phyloP scores from a whole-genome alignment of 257 asterid genomes.

The Henckelia pumila region DNA sequence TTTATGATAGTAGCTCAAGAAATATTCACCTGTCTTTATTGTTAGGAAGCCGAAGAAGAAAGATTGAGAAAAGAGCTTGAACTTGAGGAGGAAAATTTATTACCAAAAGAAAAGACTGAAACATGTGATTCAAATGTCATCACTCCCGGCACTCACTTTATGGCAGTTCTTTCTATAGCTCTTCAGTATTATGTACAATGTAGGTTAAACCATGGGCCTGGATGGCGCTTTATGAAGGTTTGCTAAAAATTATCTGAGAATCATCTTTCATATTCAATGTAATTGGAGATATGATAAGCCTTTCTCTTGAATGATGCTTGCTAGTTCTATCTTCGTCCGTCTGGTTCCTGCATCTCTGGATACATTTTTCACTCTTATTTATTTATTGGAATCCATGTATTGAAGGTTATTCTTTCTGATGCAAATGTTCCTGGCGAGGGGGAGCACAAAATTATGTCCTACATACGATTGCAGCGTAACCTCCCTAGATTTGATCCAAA shows the following conservation, averaged over 20 bases:
- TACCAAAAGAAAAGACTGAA: slow-evolving; percentile 69
- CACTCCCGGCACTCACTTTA: slow-evolving; percentile 95
- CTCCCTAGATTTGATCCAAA: slow-evolving; percentile 94
- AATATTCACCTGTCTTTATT: slow-evolving; percentile 21
- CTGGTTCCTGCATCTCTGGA: slow-evolving; percentile 46
- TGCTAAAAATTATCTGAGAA: slow-evolving; percentile 24
- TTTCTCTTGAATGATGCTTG: slow-evolving; percentile 38
- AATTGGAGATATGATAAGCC: slow-evolving; percentile 33
- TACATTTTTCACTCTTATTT: slow-evolving; percentile 37
- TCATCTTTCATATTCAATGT: slow-evolving; percentile 19
- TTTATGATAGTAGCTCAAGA: slow-evolving; percentile 22
- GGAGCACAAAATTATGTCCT: slow-evolving; percentile 96
- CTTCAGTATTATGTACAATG: slow-evolving; percentile 86
- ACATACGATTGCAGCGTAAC: slow-evolving; percentile 85
- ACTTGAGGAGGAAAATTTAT: slow-evolving; percentile 47
- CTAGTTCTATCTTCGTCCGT: slow-evolving; percentile 28
- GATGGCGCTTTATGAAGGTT: slow-evolving; percentile 92
- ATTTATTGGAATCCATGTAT: slow-evolving; percentile 53
- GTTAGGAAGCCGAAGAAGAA: slow-evolving; percentile 90
- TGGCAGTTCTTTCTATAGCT: slow-evolving; percentile 88
- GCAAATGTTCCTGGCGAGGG: slow-evolving; percentile 99
- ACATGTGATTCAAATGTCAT: slow-evolving; percentile 93
- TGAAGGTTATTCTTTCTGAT: slow-evolving; percentile 95
- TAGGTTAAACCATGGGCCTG: slow-evolving; percentile 73
- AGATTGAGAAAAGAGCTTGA: slow-evolving; percentile 71